These are phyloP conservation scores for Calocera cornea DNA, from an alignment of 768 basidiomycete species.

Conservation along the genomic window DNA sequence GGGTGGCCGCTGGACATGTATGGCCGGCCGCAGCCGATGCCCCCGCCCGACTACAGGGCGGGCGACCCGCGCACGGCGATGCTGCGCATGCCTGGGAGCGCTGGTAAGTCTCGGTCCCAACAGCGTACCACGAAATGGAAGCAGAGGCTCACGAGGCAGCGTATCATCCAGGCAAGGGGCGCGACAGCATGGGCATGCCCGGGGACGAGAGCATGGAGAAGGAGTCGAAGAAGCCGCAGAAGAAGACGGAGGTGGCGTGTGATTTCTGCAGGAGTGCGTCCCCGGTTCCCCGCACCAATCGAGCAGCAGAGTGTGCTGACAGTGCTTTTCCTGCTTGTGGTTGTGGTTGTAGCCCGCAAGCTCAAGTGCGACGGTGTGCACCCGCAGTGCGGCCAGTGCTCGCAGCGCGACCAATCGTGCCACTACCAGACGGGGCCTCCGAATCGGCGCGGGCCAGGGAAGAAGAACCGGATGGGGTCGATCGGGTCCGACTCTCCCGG, in stretches of 20 bases:
- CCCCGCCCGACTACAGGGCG: background rate
- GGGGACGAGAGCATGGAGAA: background rate
- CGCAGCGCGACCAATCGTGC: slow-evolving; percentile 59
- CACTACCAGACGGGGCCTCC: slow-evolving; percentile 46
- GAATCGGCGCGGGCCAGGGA: slow-evolving; percentile 8
- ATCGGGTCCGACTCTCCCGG: background rate
- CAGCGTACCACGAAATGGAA: background rate
- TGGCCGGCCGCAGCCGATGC: background rate
- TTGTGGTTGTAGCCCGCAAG: slow-evolving; percentile 49
- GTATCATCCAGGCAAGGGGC: background rate
- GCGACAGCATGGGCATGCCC: slow-evolving; percentile 5
- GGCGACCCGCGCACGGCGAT: background rate
- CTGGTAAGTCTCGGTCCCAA: background rate
- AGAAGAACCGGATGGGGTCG: slow-evolving; percentile 15
- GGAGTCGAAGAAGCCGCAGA: slow-evolving; percentile 8
- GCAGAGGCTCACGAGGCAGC: background rate
- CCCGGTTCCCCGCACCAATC: background rate
- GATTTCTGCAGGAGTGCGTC: slow-evolving; percentile 64
- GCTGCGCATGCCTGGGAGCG: background rate
- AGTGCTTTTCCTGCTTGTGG: slow-evolving; percentile 4
- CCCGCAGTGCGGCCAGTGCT: slow-evolving; percentile 71
- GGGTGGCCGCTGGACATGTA: slow-evolving; percentile 1
- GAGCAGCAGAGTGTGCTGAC: background rate
- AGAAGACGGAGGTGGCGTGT: slow-evolving; percentile 74
- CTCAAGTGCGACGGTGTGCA: slow-evolving; percentile 82